Percentiles rank a stretch among this genome's conserved stretches.
Evolutionary conservation across 73 alveolate genomes (phyloP).

Genomic region (Tetrahymena thermophila): DNA sequence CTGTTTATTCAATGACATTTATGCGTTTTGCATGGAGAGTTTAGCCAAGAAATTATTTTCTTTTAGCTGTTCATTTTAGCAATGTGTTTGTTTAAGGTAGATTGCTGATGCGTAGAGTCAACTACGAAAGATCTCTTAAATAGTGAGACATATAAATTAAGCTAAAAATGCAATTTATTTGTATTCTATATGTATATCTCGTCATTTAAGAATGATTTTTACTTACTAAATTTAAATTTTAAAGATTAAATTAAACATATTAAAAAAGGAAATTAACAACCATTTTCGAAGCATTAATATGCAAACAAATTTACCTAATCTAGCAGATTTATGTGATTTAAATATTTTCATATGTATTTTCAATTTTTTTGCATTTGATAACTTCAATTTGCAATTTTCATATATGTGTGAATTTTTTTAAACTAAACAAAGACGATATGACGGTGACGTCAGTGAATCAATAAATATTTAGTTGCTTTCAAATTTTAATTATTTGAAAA

Average conservation of each 20-base stretch:
- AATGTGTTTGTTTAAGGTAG: slow-evolving; percentile 31
- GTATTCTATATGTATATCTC: neutral
- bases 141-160: neutral
- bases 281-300: neutral
- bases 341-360: neutral
- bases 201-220: neutral
- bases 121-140: neutral
- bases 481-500: no score
- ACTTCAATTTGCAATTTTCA: neutral
- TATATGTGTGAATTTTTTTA: no score
- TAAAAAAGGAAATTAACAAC: neutral
- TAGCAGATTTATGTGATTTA: neutral
- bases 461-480: neutral
- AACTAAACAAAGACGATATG: neutral
- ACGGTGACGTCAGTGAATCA: neutral
- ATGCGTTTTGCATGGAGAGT: slow-evolving; percentile 44
- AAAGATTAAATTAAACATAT: no score
- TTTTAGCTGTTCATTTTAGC: slow-evolving; percentile 18
- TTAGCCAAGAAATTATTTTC: slow-evolving; percentile 22
- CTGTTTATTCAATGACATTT: slow-evolving; percentile 24
- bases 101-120: slow-evolving; percentile 21
- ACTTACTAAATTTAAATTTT: neutral
- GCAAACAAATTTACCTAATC: neutral
- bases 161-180: neutral
- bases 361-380: neutral